phyloP scores from a whole-genome alignment of 176 grass and related monocot species.

The Aegilops longissima region DNA sequence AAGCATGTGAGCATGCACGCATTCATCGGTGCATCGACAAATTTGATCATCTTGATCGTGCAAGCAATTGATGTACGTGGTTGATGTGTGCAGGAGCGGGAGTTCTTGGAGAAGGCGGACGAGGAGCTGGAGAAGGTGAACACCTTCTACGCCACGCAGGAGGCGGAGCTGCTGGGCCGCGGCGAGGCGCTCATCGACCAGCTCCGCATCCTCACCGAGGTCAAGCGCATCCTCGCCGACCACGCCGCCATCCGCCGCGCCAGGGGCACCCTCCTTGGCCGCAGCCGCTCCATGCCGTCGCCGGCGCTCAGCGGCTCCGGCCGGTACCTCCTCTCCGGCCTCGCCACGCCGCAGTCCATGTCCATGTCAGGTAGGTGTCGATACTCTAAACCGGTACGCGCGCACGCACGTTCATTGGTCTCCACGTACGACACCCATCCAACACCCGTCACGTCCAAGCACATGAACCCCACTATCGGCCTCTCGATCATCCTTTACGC shows the following conservation, averaged over 20 bases:
- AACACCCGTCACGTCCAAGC: slow-evolving; percentile 10
- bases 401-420: background rate
- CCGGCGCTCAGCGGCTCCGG: slow-evolving; percentile 27
- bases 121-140: slow-evolving; percentile 88
- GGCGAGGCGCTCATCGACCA: slow-evolving; percentile 65
- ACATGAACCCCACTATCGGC: slow-evolving; percentile 22
- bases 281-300: slow-evolving; percentile 6
- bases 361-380: slow-evolving; percentile 78
- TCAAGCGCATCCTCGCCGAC: slow-evolving; percentile 72
- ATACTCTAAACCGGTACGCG: too few species aligned
- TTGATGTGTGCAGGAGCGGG: slow-evolving; percentile 40
- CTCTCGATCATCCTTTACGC: background rate
- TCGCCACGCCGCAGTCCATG: slow-evolving; percentile 58
- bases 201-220: slow-evolving; percentile 71
- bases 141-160: slow-evolving; percentile 56
- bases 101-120: slow-evolving; percentile 64
- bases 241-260: slow-evolving; percentile 28
- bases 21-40: background rate
- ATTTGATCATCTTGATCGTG: background rate
- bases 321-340: slow-evolving; percentile 49
- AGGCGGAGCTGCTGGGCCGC: slow-evolving; percentile 59
- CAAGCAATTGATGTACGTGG: background rate
- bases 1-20: slow-evolving; percentile 44
- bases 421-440: background rate
- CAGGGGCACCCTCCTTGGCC: background rate